These are phyloP conservation scores for Volvariella surrecta DNA, from an alignment of 1,284 basidiomycete species.

Conservation along the genomic window DNA sequence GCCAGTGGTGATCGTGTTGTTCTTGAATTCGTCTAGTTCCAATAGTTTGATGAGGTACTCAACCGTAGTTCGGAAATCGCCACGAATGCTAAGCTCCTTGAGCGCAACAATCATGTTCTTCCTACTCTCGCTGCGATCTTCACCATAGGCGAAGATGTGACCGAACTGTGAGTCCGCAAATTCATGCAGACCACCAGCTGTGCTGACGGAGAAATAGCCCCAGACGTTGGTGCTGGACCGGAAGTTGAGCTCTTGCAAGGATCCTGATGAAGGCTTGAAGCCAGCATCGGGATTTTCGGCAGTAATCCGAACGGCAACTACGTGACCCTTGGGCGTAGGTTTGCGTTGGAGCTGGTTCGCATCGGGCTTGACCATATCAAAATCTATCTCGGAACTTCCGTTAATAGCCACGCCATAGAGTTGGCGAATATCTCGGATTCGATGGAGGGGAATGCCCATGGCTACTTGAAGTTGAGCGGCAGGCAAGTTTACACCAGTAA, in stretches of 20 bases:
- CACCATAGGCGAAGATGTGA: conserved; percentile 98
- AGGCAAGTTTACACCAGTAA: conserved; percentile 96
- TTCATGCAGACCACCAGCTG: conserved; percentile 95
- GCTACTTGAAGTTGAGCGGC: conserved; percentile 96
- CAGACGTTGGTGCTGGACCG: conserved; percentile 98
- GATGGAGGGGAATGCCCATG: conserved; percentile 97
- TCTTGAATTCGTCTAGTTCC: conserved; percentile 93
- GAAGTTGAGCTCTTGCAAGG: conserved; percentile 98
- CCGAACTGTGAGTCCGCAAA: conserved; percentile 99
- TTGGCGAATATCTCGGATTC: conserved; percentile 93
- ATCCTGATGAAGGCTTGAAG: conserved; percentile 99
- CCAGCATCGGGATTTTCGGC: conserved; percentile 99
- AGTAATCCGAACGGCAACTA: conserved; percentile 98
- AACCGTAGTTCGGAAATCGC: conserved; percentile 98
- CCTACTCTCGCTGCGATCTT: conserved; percentile 90
- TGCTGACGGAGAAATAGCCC: conserved; percentile 99
- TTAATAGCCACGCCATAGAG: conserved; percentile 92
- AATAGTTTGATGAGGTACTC: conserved; percentile 98
- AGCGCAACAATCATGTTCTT: conserved; percentile 99
- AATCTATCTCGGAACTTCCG: conserved; percentile 89
- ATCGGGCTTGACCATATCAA: conserved; percentile 88
- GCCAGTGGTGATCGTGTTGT: conserved; percentile 97
- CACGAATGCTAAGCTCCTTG: conserved; percentile 97
- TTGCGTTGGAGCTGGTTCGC: conserved; percentile 87
- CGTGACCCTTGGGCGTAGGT: conserved; percentile 95